Base-by-base conservation (phyloP, 2,329 filamentous ascomycete genomes). In the Cucurbitaria berberidis region DNA sequence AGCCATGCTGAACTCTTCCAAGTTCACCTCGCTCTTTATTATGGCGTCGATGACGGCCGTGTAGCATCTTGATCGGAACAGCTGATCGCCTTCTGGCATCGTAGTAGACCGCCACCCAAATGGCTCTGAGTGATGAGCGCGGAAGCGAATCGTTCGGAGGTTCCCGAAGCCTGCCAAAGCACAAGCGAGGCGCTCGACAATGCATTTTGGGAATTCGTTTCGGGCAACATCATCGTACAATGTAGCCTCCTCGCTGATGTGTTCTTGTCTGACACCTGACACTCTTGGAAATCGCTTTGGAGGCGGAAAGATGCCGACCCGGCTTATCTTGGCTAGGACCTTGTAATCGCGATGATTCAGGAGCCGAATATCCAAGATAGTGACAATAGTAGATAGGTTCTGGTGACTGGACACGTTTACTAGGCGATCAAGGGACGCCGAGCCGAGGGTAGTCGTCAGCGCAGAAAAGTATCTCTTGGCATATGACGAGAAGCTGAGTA, bases 221-320 rank as follows among this genome's bases (percentile, higher is more conserved):
- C 45, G 40, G 9, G 52, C 34, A 21, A 70, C 57, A 39, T 69
- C 66, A 13, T 65, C 52, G 41, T 63, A 63, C 19, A 67, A 49
- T 4, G 55, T 62, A 4, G 60, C 55, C 35, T 70, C 67, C 22
- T 57, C 56, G 6, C 35, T 56, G 7, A 68, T 58, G 35, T 70
- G 39, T 29, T 53, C 42, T 9, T 49, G 40, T 24, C 53, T 60
- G 26, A 68, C 45, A 16, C 59, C 54, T 11, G 60, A 43, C 1
- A 67, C 50, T 26, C 51, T 57, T 8, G 60, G 51, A 21, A 71
- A 69, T 15, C 68, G 66, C 36, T 70, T 71, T 24, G 68, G 68
- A 8, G 67, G 66, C 13, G 67, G 67, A 32, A 61, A 67, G 11
- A 61, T 60, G 21, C 66, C 66, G 15, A 69, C 57, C 13, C 61